phyloP scores from a whole-genome alignment of 768 basidiomycete species.

The Psilocybe tampanensis region DNA sequence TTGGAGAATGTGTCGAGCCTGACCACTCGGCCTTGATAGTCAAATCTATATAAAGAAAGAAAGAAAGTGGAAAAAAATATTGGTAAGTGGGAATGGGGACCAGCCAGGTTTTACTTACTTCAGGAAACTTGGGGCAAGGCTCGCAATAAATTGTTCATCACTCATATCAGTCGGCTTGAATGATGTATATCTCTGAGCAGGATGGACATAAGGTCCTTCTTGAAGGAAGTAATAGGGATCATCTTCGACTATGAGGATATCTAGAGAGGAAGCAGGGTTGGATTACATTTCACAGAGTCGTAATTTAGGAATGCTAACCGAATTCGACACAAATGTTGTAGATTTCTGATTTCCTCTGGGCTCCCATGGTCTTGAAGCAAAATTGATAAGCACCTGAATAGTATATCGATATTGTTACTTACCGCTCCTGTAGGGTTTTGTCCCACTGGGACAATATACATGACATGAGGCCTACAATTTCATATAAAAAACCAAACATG shows the following conservation, averaged over 20 bases:
- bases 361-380: conserved; percentile 54
- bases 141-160: conserved; percentile 49
- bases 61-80: too few species aligned
- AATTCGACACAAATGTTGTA: conserved; percentile 85
- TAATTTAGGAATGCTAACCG: conserved; percentile 54
- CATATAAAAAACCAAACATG: neutral
- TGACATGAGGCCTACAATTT: conserved; percentile 60
- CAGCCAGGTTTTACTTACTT: conserved; percentile 44
- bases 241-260: conserved; percentile 81
- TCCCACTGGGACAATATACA: conserved; percentile 80
- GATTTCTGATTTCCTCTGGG: conserved; percentile 70
- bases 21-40: conserved; percentile 83
- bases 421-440: conserved; percentile 84
- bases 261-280: too few species aligned
- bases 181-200: conserved; percentile 30
- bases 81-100: too few species aligned
- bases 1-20: conserved; percentile 83
- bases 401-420: conserved; percentile 24
- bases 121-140: conserved; percentile 64
- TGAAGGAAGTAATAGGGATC: conserved; percentile 84
- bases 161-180: conserved; percentile 5
- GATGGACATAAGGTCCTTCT: conserved; percentile 54
- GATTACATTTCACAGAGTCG: too few species aligned
- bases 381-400: neutral
- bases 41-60: too few species aligned